phyloP scores from a whole-genome alignment of 352 stramenopile genomes.

The Phytophthora macrochlamydospora region DNA sequence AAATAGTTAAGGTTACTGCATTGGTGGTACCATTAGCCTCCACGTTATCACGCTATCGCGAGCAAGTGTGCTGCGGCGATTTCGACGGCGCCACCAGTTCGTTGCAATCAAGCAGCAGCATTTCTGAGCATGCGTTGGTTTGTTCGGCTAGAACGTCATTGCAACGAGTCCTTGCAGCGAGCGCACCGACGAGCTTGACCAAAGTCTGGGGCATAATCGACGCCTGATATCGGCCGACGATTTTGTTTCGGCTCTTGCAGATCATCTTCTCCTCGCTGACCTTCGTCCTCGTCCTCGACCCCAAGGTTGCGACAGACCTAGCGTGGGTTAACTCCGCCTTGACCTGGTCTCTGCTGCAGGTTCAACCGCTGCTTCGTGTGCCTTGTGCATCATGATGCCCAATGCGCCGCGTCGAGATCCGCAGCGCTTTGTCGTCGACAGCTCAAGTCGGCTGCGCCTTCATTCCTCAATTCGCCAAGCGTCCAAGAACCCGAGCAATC shows the following conservation, averaged over 20 bases:
- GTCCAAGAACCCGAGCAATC: constrained; percentile 2
- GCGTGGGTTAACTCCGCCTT: not conserved
- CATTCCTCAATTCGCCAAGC: constrained; percentile 22
- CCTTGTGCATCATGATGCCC: not conserved
- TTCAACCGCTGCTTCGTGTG: not conserved
- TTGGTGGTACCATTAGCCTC: too few species aligned
- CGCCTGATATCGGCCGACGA: not conserved
- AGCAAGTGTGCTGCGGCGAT: not conserved
- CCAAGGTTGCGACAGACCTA: not conserved
- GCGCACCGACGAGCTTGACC: not conserved
- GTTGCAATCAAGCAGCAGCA: too few species aligned
- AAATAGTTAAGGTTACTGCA: too few species aligned
- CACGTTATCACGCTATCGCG: too few species aligned
- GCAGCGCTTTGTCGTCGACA: not conserved
- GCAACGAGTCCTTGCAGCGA: too few species aligned
- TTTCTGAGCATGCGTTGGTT: too few species aligned
- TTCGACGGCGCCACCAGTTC: too few species aligned
- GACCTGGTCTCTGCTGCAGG: not conserved
- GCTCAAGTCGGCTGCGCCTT: not conserved
- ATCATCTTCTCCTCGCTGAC: not conserved
- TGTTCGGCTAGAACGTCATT: too few species aligned
- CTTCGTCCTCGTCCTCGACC: not conserved
- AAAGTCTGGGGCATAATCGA: not conserved
- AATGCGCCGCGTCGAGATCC: not conserved
- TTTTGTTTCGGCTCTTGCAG: not conserved